Conservation (phyloP, 2,329 filamentous ascomycete species). For the Claviceps citrina region DNA sequence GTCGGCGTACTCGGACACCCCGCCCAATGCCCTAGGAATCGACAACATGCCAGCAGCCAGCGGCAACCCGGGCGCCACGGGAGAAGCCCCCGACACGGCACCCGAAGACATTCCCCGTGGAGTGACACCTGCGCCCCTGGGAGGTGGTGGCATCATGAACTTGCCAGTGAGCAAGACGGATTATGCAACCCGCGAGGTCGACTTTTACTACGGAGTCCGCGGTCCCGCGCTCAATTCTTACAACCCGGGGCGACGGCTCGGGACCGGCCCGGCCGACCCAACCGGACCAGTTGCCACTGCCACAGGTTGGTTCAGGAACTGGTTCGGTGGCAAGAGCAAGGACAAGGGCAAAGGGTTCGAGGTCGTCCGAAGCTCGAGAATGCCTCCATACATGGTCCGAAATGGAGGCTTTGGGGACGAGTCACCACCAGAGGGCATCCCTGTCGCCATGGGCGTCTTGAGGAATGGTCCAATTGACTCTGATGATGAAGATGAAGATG, state of each 20-base stretch:
- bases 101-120: slow-evolving; percentile 24
- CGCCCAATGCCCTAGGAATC: slow-evolving; percentile 14
- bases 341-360: slow-evolving; percentile 95
- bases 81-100: slow-evolving; percentile 23
- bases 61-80: slow-evolving; percentile 6
- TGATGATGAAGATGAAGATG: slow-evolving; percentile 36
- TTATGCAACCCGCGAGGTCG: slow-evolving; percentile 85
- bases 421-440: slow-evolving; percentile 50
- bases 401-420: slow-evolving; percentile 44
- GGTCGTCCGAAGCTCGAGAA: slow-evolving; percentile 78
- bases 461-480: slow-evolving; percentile 48
- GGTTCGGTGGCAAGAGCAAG: slow-evolving; percentile 75
- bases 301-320: slow-evolving; percentile 69
- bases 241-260: slow-evolving; percentile 65
- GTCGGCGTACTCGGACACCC: slow-evolving; percentile 17
- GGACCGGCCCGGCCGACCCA: slow-evolving; percentile 88
- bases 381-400: slow-evolving; percentile 56
- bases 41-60: slow-evolving; percentile 18
- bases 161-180: slow-evolving; percentile 52
- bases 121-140: slow-evolving; percentile 27
- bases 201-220: slow-evolving; percentile 90
- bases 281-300: slow-evolving; percentile 82
- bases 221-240: slow-evolving; percentile 76
- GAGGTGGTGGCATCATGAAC: slow-evolving; percentile 16
- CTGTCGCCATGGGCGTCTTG: slow-evolving; percentile 45